These are phyloP conservation scores for Chloris gayana DNA, from an alignment of 176 grass and related monocot genomes.

Conservation along the genomic window DNA sequence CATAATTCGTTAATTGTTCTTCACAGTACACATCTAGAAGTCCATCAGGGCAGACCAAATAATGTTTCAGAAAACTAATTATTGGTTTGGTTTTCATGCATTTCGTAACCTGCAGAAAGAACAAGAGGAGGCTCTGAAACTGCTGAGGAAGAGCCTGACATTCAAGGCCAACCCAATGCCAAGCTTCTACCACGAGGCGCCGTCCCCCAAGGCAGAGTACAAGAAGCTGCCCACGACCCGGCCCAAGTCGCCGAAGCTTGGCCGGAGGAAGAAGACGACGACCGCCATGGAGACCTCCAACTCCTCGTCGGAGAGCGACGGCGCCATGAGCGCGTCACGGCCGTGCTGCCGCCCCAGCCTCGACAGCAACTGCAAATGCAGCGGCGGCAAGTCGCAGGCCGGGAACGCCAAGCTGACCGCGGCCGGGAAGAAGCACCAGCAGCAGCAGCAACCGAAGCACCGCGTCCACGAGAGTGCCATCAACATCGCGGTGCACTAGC, in stretches of 20 bases:
- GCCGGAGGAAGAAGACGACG: slow-evolving; percentile 77
- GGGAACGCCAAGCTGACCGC: slow-evolving; percentile 18
- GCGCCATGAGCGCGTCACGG: slow-evolving; percentile 22
- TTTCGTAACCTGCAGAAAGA: slow-evolving; percentile 67
- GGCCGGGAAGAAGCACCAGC: slow-evolving; percentile 44
- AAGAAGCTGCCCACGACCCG: slow-evolving; percentile 97
- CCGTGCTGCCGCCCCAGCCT: slow-evolving; percentile 58
- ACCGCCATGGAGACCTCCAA: slow-evolving; percentile 57
- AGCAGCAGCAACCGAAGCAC: slow-evolving; percentile 45
- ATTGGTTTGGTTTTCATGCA: background rate
- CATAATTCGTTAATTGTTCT: background rate
- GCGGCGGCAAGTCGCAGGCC: slow-evolving; percentile 31
- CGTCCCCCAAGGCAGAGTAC: slow-evolving; percentile 84
- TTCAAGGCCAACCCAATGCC: slow-evolving; percentile 94
- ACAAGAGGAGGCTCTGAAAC: slow-evolving; percentile 81
- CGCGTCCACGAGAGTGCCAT: slow-evolving; percentile 51
- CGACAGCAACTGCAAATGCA: slow-evolving; percentile 46
- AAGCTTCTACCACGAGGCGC: slow-evolving; percentile 96
- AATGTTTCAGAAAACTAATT: slow-evolving; percentile 6
- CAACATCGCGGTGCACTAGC: slow-evolving; percentile 81
- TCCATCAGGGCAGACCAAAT: background rate
- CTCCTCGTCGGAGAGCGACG: slow-evolving; percentile 59
- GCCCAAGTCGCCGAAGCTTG: slow-evolving; percentile 96
- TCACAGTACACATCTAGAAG: background rate
- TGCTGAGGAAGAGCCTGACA: slow-evolving; percentile 83